A percentile compares a stretch with the other conserved stretches of the same genome.
phyloP scores from a whole-genome alignment of 2,329 filamentous ascomycete genomes.

The Trichoderma sp. region DNA sequence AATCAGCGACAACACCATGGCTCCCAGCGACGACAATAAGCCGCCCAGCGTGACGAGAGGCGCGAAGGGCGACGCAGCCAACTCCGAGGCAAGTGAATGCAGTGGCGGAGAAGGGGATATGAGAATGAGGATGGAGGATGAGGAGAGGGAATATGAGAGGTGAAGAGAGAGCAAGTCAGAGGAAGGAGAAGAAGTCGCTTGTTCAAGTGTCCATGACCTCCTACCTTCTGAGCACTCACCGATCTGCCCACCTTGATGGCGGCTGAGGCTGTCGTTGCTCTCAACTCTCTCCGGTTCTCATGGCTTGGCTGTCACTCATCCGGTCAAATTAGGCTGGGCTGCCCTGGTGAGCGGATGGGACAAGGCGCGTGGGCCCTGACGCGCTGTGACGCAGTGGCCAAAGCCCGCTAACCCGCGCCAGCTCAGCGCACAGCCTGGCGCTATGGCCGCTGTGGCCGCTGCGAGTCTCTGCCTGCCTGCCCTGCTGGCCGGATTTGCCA shows the following conservation, averaged over 20 bases:
- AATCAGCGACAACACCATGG: constrained; percentile 17
- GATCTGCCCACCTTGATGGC: not conserved
- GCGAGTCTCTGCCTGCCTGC: not conserved
- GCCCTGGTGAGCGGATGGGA: not conserved
- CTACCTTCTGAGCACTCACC: not conserved
- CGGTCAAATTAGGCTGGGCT: not conserved
- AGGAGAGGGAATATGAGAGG: not conserved
- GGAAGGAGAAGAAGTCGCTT: not conserved
- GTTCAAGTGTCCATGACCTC: not conserved
- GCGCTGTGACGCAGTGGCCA: constrained; percentile 25
- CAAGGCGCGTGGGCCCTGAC: constrained; percentile 21
- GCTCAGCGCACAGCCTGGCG: constrained; percentile 6
- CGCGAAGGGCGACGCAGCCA: constrained; percentile 6
- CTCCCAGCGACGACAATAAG: constrained; percentile 21
- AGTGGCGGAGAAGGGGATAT: constrained; percentile 5
- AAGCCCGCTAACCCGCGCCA: constrained; percentile 20
- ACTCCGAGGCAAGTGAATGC: constrained; percentile 22
- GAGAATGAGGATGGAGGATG: not conserved
- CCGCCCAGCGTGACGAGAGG: constrained; percentile 21
- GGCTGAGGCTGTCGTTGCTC: not conserved
- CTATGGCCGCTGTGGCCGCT: constrained; percentile 13
- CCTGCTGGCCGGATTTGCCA: constrained; percentile 14
- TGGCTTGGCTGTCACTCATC: not conserved
- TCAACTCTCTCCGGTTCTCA: not conserved
- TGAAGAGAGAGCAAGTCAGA: too few relatives aligned